Evolutionary conservation across 2,329 filamentous ascomycete species (phyloP).

Genomic region (Aspergillus intermedius): DNA sequence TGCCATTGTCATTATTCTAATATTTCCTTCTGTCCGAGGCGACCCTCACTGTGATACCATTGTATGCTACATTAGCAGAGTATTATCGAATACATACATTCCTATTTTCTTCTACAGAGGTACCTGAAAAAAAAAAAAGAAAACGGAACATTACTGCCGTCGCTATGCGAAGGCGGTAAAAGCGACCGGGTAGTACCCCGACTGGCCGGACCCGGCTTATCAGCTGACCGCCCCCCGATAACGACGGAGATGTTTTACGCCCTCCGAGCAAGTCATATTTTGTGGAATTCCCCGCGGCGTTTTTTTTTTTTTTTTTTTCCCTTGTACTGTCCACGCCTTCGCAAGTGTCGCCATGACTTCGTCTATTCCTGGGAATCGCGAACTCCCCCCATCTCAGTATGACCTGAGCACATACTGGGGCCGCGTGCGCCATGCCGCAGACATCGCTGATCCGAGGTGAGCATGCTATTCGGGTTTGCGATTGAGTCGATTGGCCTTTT

Average conservation of each 20-base stretch:
- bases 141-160: not conserved
- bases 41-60: conserved; percentile 7
- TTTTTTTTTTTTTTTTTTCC: conserved; percentile 1
- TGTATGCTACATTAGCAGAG: conserved; percentile 1
- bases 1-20: conserved; percentile 9
- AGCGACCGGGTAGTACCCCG: conserved; percentile 4
- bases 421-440: conserved; percentile 79
- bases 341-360: conserved; percentile 47
- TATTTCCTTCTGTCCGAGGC: conserved; percentile 9
- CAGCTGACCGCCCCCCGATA: conserved; percentile 31
- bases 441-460: conserved; percentile 93
- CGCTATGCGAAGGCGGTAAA: conserved; percentile 8
- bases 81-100: not conserved
- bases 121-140: not conserved
- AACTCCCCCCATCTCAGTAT: conserved; percentile 86
- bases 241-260: conserved; percentile 13
- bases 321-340: conserved; percentile 4
- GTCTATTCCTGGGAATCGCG: conserved; percentile 61
- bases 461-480: conserved; percentile 26
- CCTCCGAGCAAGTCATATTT: conserved; percentile 14
- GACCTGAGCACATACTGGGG: conserved; percentile 93
- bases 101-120: not conserved
- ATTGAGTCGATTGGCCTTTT: no score
- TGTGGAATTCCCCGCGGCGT: not conserved
- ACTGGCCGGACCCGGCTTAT: conserved; percentile 23